Evolutionary conservation across 2,329 filamentous ascomycete genomes (phyloP).

Genomic region (Penicillium sp.): DNA sequence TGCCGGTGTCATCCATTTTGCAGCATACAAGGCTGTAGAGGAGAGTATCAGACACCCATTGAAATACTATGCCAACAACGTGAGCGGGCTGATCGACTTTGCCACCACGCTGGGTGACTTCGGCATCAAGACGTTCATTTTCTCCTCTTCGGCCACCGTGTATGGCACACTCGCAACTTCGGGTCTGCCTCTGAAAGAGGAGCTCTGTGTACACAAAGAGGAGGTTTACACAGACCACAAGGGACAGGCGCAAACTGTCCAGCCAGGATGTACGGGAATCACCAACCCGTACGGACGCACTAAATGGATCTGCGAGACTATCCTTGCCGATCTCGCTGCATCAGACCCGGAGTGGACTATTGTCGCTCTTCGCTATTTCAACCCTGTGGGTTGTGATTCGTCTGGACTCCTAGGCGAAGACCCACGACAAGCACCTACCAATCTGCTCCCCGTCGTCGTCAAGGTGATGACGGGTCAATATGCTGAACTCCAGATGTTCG

Average conservation of each 20-base stretch:
- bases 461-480: conserved; percentile 61
- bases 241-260: conserved; percentile 45
- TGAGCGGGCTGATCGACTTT: conserved; percentile 63
- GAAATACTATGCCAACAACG: conserved; percentile 69
- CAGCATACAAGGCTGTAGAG: conserved; percentile 66
- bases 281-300: conserved; percentile 67
- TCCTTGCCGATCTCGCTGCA: conserved; percentile 62
- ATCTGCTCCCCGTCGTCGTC: conserved; percentile 65
- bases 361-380: conserved; percentile 67
- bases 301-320: conserved; percentile 69
- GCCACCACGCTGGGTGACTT: conserved; percentile 59
- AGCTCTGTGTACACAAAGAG: conserved; percentile 56
- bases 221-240: conserved; percentile 48
- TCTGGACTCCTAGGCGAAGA: conserved; percentile 66
- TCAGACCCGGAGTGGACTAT: conserved; percentile 65
- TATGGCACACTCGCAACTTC: conserved; percentile 59
- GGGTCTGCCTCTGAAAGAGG: conserved; percentile 57
- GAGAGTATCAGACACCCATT: conserved; percentile 64
- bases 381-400: conserved; percentile 66
- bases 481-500: conserved; percentile 61
- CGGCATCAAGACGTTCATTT: conserved; percentile 66
- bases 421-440: conserved; percentile 62
- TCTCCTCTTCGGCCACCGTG: conserved; percentile 68
- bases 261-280: conserved; percentile 57
- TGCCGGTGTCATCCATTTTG: conserved; percentile 68